Percentiles rank a stretch among this genome's conserved stretches.
These are phyloP conservation scores for Backusella circina DNA, from an alignment of 192 early-diverging fungal genomes.

Conservation along the genomic window DNA sequence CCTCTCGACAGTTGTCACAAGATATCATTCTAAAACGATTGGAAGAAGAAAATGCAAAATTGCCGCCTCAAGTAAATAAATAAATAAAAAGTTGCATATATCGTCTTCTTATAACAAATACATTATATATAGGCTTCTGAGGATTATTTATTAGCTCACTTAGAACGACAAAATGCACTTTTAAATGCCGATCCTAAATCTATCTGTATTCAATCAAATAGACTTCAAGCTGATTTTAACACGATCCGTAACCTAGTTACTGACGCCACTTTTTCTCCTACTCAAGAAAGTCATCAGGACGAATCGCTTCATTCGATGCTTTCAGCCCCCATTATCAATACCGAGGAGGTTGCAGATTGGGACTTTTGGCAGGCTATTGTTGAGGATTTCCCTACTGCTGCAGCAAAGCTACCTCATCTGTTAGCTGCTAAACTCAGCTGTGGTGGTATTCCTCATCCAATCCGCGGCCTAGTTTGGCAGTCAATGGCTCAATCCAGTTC, in stretches of 20 bases:
- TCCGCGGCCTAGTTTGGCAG: slow-evolving; percentile 92
- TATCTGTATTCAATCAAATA: slow-evolving; percentile 56
- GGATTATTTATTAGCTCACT: slow-evolving; percentile 50
- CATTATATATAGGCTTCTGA: slow-evolving; percentile 42
- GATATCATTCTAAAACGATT: slow-evolving; percentile 36
- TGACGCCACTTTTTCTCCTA: slow-evolving; percentile 27
- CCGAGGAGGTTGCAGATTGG: slow-evolving; percentile 29
- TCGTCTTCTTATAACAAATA: neutral
- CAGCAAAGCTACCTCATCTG: slow-evolving; percentile 61
- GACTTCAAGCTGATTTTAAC: slow-evolving; percentile 50
- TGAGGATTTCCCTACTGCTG: slow-evolving; percentile 70
- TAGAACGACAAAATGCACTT: slow-evolving; percentile 58
- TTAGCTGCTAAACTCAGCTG: slow-evolving; percentile 68
- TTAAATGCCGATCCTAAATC: slow-evolving; percentile 58
- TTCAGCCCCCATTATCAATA: slow-evolving; percentile 8
- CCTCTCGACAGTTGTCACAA: neutral
- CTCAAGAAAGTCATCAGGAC: slow-evolving; percentile 7
- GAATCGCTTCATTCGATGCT: neutral
- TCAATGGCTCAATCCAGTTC: slow-evolving; percentile 82
- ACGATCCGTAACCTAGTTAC: slow-evolving; percentile 46
- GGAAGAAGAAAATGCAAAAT: slow-evolving; percentile 52
- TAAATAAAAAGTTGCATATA: neutral
- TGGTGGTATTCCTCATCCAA: slow-evolving; percentile 73
- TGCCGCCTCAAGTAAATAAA: slow-evolving; percentile 50
- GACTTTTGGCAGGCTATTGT: slow-evolving; percentile 87